Evolutionary conservation across 768 basidiomycete genomes (phyloP).

Genomic region (Lactarius deliciosus): DNA sequence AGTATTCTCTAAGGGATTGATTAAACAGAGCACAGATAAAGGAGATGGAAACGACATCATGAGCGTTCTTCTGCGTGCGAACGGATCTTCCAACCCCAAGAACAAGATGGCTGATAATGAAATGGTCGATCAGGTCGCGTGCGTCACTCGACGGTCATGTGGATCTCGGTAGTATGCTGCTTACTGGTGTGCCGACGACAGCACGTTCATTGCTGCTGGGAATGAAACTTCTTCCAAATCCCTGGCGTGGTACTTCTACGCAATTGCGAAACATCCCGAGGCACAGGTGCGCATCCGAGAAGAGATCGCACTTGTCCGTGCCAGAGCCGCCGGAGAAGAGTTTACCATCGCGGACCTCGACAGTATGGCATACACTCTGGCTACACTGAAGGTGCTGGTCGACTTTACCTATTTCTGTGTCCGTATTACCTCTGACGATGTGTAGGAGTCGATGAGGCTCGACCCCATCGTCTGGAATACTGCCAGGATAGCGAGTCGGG

Average conservation of each 20-base stretch:
- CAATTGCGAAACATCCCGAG: conserved; percentile 8
- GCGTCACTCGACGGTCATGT: neutral
- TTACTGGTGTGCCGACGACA: neutral
- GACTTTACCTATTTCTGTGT: neutral
- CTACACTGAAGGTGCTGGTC: conserved; percentile 12
- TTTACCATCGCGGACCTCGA: neutral
- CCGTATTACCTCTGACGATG: neutral
- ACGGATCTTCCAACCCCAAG: neutral
- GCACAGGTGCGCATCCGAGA: conserved; percentile 17
- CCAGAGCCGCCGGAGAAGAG: neutral
- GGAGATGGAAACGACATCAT: conserved; percentile 4
- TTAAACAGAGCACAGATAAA: neutral
- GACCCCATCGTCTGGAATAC: neutral
- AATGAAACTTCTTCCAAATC: neutral
- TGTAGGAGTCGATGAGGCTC: conserved; percentile 4
- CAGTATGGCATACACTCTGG: conserved; percentile 1
- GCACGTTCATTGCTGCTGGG: conserved; percentile 3
- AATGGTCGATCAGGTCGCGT: conserved; percentile 1
- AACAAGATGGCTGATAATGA: neutral
- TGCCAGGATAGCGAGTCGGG: neutral
- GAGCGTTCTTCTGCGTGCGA: conserved; percentile 10
- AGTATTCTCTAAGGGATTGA: neutral
- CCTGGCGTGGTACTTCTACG: conserved; percentile 5
- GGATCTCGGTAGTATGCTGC: neutral
- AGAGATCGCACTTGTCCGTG: conserved; percentile 16